These are phyloP conservation scores for Rhizopus arrhizus DNA, from an alignment of 371 early-diverging fungal genomes.

Conservation along the genomic window DNA sequence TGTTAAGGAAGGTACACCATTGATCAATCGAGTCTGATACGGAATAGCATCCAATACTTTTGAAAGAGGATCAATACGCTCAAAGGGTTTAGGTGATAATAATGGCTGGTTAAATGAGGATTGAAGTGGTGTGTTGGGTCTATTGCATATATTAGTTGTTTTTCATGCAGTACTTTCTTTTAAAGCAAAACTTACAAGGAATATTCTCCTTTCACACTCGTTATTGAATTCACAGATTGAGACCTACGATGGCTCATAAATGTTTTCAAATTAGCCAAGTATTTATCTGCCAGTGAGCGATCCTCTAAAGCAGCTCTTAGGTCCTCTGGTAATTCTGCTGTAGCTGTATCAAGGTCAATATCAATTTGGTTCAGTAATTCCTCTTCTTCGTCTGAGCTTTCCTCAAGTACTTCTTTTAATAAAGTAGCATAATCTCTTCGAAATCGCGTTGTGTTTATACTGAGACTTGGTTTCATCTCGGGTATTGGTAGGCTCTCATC, in stretches of 20 bases:
- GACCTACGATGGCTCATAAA: conserved; percentile 54
- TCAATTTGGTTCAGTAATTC: conserved; percentile 31
- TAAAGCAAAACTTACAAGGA: conserved; percentile 37
- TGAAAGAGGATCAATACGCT: conserved; percentile 39
- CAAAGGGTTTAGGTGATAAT: conserved; percentile 33
- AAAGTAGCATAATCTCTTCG: conserved; percentile 61
- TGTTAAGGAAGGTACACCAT: conserved; percentile 59
- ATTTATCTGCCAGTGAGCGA: conserved; percentile 51
- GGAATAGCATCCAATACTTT: conserved; percentile 45
- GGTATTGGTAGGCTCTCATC: conserved; percentile 4
- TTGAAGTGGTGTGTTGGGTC: conserved; percentile 47
- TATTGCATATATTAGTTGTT: conserved; percentile 9
- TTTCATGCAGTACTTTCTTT: conserved; percentile 15
- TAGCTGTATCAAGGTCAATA: conserved; percentile 47
- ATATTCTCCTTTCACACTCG: conserved; percentile 40
- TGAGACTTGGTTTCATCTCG: conserved; percentile 41
- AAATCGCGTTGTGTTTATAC: conserved; percentile 41
- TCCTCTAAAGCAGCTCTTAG: conserved; percentile 58
- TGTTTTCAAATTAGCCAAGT: conserved; percentile 49
- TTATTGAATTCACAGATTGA: conserved; percentile 42
- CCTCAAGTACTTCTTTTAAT: conserved; percentile 64
- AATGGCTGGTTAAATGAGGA: conserved; percentile 39
- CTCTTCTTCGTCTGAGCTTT: conserved; percentile 45
- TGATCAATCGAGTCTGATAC: conserved; percentile 54
- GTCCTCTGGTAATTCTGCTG: conserved; percentile 55